Conservation (phyloP, 1,139 yeast genomes). For the Hanseniaspora uvarum region DNA sequence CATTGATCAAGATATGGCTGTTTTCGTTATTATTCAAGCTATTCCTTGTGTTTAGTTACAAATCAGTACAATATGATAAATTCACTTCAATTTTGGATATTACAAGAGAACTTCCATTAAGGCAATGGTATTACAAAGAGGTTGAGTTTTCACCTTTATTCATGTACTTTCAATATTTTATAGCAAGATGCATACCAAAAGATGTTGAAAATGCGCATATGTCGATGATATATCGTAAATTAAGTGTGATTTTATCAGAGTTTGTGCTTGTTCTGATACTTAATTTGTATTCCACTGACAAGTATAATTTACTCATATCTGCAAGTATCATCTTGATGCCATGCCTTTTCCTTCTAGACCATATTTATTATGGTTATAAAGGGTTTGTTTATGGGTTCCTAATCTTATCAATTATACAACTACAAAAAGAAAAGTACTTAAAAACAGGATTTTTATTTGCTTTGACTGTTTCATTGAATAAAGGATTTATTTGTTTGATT, state of each 20-base stretch:
- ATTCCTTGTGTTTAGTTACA: constrained; percentile 30
- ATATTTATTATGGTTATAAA: constrained; percentile 89
- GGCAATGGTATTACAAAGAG: constrained; percentile 71
- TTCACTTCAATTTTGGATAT: constrained; percentile 30
- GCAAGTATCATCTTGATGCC: constrained; percentile 80
- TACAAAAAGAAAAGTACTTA: constrained; percentile 48
- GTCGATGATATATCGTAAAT: constrained; percentile 70
- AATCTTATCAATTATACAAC: constrained; percentile 61
- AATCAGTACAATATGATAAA: constrained; percentile 71
- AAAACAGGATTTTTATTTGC: constrained; percentile 67
- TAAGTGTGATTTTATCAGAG: constrained; percentile 72
- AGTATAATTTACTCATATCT: constrained; percentile 59
- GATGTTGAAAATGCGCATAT: constrained; percentile 45
- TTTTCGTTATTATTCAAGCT: constrained; percentile 44
- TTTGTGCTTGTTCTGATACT: constrained; percentile 57
- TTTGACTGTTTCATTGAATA: constrained; percentile 78
- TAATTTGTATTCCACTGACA: constrained; percentile 56
- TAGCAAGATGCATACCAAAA: constrained; percentile 62
- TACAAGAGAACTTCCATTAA: constrained; percentile 65
- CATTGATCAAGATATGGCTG: constrained; percentile 45
- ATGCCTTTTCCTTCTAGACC: constrained; percentile 77
- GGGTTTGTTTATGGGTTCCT: constrained; percentile 85
- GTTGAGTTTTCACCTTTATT: constrained; percentile 95
- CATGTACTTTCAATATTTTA: constrained; percentile 81
- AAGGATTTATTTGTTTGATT: constrained; percentile 82